Evolutionary conservation across 257 asterid genomes (phyloP).

Genomic region (Solanum habrochaites): DNA sequence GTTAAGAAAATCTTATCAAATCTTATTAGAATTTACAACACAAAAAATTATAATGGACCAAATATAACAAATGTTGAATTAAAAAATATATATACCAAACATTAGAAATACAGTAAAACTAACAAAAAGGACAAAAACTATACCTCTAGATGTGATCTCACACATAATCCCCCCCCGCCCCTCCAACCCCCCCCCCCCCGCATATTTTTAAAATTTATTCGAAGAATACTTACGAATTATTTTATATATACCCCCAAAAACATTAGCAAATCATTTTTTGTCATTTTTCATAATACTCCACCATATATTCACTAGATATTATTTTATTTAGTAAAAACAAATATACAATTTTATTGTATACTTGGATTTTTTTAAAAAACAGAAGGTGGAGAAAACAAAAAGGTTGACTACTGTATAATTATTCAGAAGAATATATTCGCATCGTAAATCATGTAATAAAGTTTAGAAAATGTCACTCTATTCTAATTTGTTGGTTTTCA

Average conservation of each 20-base stretch:
- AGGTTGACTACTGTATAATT: conserved; percentile 27
- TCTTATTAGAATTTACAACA: background rate
- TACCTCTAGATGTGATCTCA: background rate
- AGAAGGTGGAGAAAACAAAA: conserved; percentile 49
- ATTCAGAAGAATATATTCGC: background rate
- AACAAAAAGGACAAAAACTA: background rate
- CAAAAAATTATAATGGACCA: background rate
- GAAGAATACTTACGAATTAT: background rate
- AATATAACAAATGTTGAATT: background rate
- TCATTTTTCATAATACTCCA: background rate
- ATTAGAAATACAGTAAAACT: background rate
- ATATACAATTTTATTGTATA: background rate
- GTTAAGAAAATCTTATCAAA: background rate
- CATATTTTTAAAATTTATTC: background rate
- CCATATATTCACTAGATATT: background rate
- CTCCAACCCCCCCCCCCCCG: too few species aligned
- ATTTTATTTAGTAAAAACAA: background rate
- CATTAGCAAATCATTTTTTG: background rate
- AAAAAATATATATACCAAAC: background rate
- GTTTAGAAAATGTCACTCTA: background rate
- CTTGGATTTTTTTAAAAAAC: background rate
- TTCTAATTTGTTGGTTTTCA: background rate
- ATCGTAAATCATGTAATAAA: background rate
- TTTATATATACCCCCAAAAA: background rate
- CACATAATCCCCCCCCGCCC: background rate